These are phyloP conservation scores for Pisolithus thermaeus DNA, from an alignment of 1,284 basidiomycete genomes.

Conservation along the genomic window DNA sequence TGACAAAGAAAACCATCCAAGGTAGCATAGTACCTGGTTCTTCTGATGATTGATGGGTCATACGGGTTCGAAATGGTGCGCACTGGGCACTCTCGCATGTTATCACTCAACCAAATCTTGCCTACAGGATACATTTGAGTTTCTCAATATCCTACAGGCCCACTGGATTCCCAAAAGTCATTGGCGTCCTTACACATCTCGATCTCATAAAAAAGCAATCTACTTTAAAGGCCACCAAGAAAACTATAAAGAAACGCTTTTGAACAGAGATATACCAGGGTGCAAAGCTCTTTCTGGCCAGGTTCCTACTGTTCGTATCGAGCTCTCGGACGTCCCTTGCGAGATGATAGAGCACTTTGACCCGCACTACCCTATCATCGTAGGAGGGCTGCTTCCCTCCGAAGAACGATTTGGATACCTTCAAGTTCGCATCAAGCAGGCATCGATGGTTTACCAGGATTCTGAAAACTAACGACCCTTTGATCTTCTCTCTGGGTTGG, in stretches of 20 bases:
- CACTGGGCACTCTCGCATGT: not conserved
- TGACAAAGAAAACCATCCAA: too few relatives aligned
- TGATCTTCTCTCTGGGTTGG: too few relatives aligned
- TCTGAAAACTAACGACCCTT: too few relatives aligned
- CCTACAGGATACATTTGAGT: constrained; percentile 94
- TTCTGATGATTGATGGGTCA: constrained; percentile 97
- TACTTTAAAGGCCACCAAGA: constrained; percentile 88
- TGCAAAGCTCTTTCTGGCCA: too few relatives aligned
- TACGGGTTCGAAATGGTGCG: constrained; percentile 98
- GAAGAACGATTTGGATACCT: too few relatives aligned
- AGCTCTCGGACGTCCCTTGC: constrained; percentile 80
- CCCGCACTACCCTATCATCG: too few relatives aligned
- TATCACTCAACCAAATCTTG: not conserved
- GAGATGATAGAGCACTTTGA: too few relatives aligned
- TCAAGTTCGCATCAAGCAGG: too few relatives aligned
- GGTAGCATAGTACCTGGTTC: constrained; percentile 56
- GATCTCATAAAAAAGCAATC: constrained; percentile 95
- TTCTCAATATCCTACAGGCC: constrained; percentile 93
- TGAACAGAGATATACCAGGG: too few relatives aligned
- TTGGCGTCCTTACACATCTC: constrained; percentile 57
- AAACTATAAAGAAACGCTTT: constrained; percentile 96
- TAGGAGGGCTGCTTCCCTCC: too few relatives aligned
- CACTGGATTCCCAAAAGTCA: constrained; percentile 91
- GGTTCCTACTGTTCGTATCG: constrained; percentile 94
- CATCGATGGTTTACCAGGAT: too few relatives aligned